Conservation (phyloP, 163 green algal genomes). For the Coccomyxa subellipsoidea region DNA sequence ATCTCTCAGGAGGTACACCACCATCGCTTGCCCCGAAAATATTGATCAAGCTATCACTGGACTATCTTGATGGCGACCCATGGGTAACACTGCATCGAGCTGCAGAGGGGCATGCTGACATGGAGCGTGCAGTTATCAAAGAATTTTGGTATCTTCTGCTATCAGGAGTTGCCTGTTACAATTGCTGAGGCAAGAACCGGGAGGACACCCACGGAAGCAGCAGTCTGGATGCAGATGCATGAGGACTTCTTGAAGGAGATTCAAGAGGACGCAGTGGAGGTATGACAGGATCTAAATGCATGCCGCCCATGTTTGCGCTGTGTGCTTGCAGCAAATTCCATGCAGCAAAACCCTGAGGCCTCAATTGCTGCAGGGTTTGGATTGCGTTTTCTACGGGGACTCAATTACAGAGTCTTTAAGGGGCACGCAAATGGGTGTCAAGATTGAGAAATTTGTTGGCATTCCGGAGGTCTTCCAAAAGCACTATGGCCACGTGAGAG, state of each 20-base stretch:
- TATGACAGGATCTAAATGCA: too few species aligned
- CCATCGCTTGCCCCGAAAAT: background rate
- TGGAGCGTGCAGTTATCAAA: too few species aligned
- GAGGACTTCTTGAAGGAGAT: background rate
- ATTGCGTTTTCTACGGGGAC: conserved; percentile 43
- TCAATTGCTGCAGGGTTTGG: conserved; percentile 31
- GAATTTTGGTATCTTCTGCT: too few species aligned
- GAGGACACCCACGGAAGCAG: background rate
- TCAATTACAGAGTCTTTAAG: conserved; percentile 36
- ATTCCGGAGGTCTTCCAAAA: conserved; percentile 23
- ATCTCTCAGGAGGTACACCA: background rate
- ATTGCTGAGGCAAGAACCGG: background rate
- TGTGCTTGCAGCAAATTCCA: too few species aligned
- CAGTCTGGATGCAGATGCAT: conserved; percentile 7
- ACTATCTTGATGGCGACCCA: background rate
- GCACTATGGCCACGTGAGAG: conserved; percentile 11
- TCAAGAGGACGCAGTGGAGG: background rate
- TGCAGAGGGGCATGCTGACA: too few species aligned
- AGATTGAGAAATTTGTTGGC: background rate
- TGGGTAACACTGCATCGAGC: background rate
- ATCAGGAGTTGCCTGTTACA: background rate
- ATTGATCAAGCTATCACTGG: too few species aligned
- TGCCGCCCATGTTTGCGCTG: too few species aligned
- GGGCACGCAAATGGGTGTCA: conserved; percentile 18
- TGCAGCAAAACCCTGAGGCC: too few species aligned